Percentiles rank a stretch among this genome's conserved stretches.
These are phyloP conservation scores for Metschnikowia hibisci DNA, from an alignment of 805 yeast species.

Conservation along the genomic window DNA sequence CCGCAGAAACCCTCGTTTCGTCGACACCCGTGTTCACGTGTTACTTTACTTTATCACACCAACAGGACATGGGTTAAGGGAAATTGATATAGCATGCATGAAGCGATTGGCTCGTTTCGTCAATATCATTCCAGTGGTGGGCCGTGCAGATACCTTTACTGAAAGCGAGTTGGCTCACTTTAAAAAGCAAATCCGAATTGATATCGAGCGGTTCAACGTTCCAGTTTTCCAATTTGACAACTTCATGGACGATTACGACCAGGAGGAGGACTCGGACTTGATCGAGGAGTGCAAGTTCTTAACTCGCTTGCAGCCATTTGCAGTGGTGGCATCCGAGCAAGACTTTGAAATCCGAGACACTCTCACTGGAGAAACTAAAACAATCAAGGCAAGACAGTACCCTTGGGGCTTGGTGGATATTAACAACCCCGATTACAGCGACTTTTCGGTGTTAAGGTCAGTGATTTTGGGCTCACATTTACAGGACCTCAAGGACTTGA, in stretches of 20 bases:
- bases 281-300: conserved; percentile 64
- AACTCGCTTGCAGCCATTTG: conserved; percentile 69
- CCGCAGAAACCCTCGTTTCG: conserved; percentile 77
- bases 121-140: conserved; percentile 78
- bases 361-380: conserved; percentile 40
- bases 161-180: conserved; percentile 57
- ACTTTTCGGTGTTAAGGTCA: conserved; percentile 56
- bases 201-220: conserved; percentile 63
- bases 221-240: conserved; percentile 74
- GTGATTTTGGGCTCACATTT: conserved; percentile 80
- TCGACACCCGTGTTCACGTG: conserved; percentile 73
- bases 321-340: conserved; percentile 63
- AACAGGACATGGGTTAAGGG: conserved; percentile 75
- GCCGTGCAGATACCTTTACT: conserved; percentile 78
- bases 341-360: conserved; percentile 42
- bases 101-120: conserved; percentile 64
- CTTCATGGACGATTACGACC: conserved; percentile 49
- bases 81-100: conserved; percentile 72
- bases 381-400: conserved; percentile 58
- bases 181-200: conserved; percentile 56
- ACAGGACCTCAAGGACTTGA: conserved; percentile 75
- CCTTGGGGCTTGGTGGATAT: conserved; percentile 74
- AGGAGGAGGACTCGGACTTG: conserved; percentile 71
- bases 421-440: conserved; percentile 48
- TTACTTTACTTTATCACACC: conserved; percentile 77